Evolutionary conservation across 805 yeast genomes (phyloP).

Genomic region (Hanseniaspora nectarophila): DNA sequence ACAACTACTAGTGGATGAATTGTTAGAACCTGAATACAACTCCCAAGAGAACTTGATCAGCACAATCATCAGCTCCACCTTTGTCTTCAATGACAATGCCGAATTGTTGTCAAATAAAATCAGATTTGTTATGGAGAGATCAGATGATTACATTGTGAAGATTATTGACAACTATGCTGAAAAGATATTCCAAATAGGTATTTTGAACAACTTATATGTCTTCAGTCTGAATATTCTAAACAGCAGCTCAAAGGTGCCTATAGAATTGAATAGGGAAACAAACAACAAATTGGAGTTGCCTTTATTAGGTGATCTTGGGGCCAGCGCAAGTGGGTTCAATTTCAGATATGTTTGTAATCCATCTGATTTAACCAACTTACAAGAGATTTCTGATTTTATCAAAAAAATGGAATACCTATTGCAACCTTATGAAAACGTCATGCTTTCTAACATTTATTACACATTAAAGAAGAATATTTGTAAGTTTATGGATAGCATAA

Average conservation of each 20-base stretch:
- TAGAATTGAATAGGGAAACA: neutral
- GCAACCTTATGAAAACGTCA: slow-evolving; percentile 50
- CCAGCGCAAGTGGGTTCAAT: neutral
- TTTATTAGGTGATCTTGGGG: neutral
- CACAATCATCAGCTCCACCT: slow-evolving; percentile 27
- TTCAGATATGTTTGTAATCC: slow-evolving; percentile 24
- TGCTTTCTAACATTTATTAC: slow-evolving; percentile 44
- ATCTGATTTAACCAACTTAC: slow-evolving; percentile 29
- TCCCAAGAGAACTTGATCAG: neutral
- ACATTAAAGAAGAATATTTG: slow-evolving; percentile 40
- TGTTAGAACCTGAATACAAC: slow-evolving; percentile 19
- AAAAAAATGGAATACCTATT: slow-evolving; percentile 53
- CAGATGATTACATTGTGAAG: slow-evolving; percentile 24
- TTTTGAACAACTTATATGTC: slow-evolving; percentile 14
- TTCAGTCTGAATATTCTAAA: slow-evolving; percentile 9
- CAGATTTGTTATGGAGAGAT: slow-evolving; percentile 20
- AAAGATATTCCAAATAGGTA: slow-evolving; percentile 32
- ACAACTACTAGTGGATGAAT: slow-evolving; percentile 34
- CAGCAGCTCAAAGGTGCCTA: neutral
- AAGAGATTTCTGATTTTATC: slow-evolving; percentile 39
- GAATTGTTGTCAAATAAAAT: slow-evolving; percentile 24
- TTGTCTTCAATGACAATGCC: slow-evolving; percentile 31
- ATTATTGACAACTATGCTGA: slow-evolving; percentile 32
- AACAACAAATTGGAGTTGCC: neutral
- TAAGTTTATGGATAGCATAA: slow-evolving; percentile 37